phyloP scores from a whole-genome alignment of 2,329 filamentous ascomycete genomes.

The Trichophyton mentagrophytes region DNA sequence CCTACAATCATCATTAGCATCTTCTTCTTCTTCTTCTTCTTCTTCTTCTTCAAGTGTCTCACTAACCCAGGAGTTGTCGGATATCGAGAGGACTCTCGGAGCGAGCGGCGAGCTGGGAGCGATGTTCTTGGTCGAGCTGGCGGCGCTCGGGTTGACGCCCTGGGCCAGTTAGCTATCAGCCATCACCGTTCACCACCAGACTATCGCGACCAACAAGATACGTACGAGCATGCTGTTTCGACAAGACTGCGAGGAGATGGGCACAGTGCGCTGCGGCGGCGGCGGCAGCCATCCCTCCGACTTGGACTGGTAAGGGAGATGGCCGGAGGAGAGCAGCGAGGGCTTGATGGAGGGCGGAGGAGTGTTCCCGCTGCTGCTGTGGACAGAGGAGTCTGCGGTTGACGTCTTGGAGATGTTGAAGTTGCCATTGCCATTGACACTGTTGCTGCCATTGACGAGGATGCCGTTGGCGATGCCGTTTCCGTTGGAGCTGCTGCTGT shows the following conservation, averaged over 20 bases:
- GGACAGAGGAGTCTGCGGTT: conserved; percentile 44
- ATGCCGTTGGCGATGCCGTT: no score
- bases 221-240: conserved; percentile 33
- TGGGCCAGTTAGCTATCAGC: conserved; percentile 12
- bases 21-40: not conserved
- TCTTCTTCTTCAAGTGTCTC: not conserved
- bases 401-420: conserved; percentile 24
- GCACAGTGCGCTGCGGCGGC: conserved; percentile 35
- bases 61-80: conserved; percentile 73
- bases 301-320: conserved; percentile 41
- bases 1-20: conserved; percentile 37
- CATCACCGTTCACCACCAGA: no score
- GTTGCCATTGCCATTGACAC: not conserved
- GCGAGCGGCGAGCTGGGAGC: conserved; percentile 64
- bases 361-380: conserved; percentile 54
- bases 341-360: conserved; percentile 59
- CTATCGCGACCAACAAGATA: not conserved
- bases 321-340: conserved; percentile 53
- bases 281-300: conserved; percentile 28
- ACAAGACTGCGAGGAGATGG: conserved; percentile 27
- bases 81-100: conserved; percentile 64
- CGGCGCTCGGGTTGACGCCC: conserved; percentile 24
- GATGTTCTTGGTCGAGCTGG: conserved; percentile 35
- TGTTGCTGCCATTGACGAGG: not conserved
- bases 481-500: no score